phyloP scores from a whole-genome alignment of 192 early-diverging fungal species.

The Diversispora epigaea region DNA sequence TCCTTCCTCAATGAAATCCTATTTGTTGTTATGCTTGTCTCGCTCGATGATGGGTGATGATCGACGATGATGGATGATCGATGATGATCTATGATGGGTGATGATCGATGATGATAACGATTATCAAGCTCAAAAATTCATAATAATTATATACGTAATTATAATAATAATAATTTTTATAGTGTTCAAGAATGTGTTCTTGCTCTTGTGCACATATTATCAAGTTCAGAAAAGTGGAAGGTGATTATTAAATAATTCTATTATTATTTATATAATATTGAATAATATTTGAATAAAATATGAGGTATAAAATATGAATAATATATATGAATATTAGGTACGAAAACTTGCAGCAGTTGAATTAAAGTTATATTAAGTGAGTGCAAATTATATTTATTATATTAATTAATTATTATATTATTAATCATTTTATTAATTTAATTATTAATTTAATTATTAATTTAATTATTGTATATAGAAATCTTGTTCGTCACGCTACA shows the following conservation, averaged over 20 bases:
- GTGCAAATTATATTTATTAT: conserved; percentile 17
- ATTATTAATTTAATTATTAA: neutral
- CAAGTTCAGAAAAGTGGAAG: conserved; percentile 59
- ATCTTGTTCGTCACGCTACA: conserved; percentile 72
- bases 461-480: conserved; percentile 46
- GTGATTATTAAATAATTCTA: conserved; percentile 25
- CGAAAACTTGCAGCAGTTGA: conserved; percentile 89
- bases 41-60: no score
- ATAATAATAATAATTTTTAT: conserved; percentile 67
- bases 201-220: conserved; percentile 74
- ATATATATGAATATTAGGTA: conserved; percentile 39
- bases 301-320: no score
- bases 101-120: no score
- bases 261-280: neutral
- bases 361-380: conserved; percentile 72
- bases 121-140: no score
- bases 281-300: neutral
- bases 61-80: no score
- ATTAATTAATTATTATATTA: neutral
- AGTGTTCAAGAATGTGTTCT: conserved; percentile 71
- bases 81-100: no score
- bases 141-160: no score
- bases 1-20: no score
- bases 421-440: no score
- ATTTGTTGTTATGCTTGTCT: no score